These are phyloP conservation scores for Tricholomella constricta DNA, from an alignment of 768 basidiomycete species.

Conservation along the genomic window DNA sequence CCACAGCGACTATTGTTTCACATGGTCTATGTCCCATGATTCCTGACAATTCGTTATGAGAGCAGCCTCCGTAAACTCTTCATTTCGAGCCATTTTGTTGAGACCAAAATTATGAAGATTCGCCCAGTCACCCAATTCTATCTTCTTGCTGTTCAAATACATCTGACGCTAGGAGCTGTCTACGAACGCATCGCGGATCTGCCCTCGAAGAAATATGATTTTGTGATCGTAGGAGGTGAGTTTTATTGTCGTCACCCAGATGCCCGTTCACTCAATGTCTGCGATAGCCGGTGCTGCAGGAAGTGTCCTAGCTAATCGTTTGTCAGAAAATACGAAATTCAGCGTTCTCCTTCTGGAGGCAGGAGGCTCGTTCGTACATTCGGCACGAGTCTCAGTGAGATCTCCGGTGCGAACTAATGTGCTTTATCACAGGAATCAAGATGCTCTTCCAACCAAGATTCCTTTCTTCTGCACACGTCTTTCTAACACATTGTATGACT, in stretches of 20 bases:
- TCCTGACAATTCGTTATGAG: neutral
- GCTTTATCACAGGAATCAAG: conserved; percentile 4
- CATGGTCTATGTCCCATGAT: neutral
- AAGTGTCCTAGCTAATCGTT: conserved; percentile 12
- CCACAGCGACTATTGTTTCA: no score
- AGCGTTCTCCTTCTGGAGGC: conserved; percentile 11
- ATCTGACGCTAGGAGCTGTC: neutral
- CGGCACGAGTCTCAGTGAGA: neutral
- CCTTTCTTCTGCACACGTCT: conserved; percentile 18
- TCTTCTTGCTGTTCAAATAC: neutral
- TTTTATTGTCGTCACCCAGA: neutral
- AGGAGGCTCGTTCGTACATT: conserved; percentile 14
- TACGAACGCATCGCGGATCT: conserved; percentile 10
- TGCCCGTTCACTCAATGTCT: neutral
- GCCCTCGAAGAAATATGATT: conserved; percentile 8
- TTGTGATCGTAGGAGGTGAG: conserved; percentile 24
- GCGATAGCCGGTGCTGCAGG: conserved; percentile 13
- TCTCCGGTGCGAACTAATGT: neutral
- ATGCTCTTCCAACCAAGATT: conserved; percentile 10
- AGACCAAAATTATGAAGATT: neutral
- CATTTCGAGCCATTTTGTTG: neutral
- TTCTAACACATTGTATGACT: conserved; percentile 24
- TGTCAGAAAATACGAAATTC: conserved; percentile 10
- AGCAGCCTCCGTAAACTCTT: neutral
- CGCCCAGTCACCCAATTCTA: no score